These are phyloP conservation scores for Rhypophila decipiens DNA, from an alignment of 495 filamentous ascomycete species.

Conservation along the genomic window DNA sequence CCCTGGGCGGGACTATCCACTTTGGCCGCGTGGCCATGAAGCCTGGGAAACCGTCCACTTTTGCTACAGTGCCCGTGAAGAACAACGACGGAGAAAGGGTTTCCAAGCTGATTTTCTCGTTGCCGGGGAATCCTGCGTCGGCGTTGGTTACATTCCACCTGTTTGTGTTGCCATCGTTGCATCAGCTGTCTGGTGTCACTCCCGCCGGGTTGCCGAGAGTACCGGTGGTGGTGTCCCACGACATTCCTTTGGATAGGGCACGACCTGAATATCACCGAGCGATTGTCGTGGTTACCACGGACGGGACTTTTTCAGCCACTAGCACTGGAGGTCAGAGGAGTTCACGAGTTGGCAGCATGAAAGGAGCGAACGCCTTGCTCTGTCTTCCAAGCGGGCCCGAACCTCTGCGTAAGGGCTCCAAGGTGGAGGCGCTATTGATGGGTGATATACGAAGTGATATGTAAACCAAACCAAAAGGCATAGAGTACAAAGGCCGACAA, in stretches of 20 bases:
- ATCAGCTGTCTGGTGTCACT: slow-evolving; percentile 56
- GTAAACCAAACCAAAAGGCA: slow-evolving; percentile 4
- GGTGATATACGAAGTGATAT: slow-evolving; percentile 25
- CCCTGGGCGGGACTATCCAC: slow-evolving; percentile 87
- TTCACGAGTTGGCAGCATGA: slow-evolving; percentile 80
- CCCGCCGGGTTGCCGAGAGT: slow-evolving; percentile 65
- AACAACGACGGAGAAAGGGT: slow-evolving; percentile 49
- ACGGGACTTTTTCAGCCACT: slow-evolving; percentile 63
- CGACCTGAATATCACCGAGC: slow-evolving; percentile 87
- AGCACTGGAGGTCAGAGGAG: slow-evolving; percentile 91
- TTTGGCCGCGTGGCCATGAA: slow-evolving; percentile 98
- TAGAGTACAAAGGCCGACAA: background rate
- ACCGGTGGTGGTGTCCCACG: slow-evolving; percentile 62
- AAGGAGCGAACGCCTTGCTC: slow-evolving; percentile 79
- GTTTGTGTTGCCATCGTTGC: slow-evolving; percentile 85
- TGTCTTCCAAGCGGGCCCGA: slow-evolving; percentile 55
- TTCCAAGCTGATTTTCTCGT: slow-evolving; percentile 73
- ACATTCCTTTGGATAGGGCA: slow-evolving; percentile 62
- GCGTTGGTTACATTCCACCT: slow-evolving; percentile 90
- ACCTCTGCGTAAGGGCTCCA: slow-evolving; percentile 35
- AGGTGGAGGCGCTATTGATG: slow-evolving; percentile 41
- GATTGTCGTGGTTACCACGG: slow-evolving; percentile 48
- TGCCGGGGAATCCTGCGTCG: slow-evolving; percentile 91
- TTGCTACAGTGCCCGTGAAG: slow-evolving; percentile 75
- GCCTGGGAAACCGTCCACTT: slow-evolving; percentile 94